Base-by-base conservation (phyloP, 2,329 filamentous ascomycete species). In the Biscogniauxia mediterranea region DNA sequence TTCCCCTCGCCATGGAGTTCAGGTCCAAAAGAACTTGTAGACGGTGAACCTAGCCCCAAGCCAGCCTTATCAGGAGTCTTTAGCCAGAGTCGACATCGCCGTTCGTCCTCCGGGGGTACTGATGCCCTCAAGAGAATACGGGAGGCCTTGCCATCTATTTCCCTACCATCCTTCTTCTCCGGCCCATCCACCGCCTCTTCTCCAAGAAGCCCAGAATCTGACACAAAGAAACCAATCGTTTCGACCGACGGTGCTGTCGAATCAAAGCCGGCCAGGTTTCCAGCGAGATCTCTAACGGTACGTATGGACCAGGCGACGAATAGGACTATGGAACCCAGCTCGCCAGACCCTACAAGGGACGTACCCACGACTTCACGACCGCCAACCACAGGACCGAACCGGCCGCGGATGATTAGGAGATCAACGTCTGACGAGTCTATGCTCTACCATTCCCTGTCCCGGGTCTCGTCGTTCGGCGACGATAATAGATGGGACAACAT, bases 381-480 rank as follows among this genome's bases (percentile, higher is more conserved):
- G 26, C 63, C 70, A 4, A 67, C 72, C 8, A 60, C 62, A 6
- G 54, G 62, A 32, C 61, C 74, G 23, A 67, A 59, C 54, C 68
- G 72, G 26, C 74, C 78, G 5, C 66, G 73, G 15, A 60, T 63
- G 6, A 74, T 92, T 28, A 82, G 85, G 52, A 81, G 86, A 66
- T 85, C 86, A 0, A 87, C 86, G 1, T 94, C 91, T 1, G 90
- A 96, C 72, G 89, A 93, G 61, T 95, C 91, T 5, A 77, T 96
- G 62, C 81, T 95, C 17, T 89, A 90, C 68, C 87, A 91, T 67
- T 88, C 86, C 4, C 79, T 93, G 2, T 96, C 93, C 0, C 83
- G 88, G 25, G 88, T 90, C 0, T 95, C 93, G 0, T 96, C 92
- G 0, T 82, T 96, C 0, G 93, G 93, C 1, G 92, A 97, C 71